Conservation (phyloP, 2,329 filamentous ascomycete genomes). For the Phoma sp. region DNA sequence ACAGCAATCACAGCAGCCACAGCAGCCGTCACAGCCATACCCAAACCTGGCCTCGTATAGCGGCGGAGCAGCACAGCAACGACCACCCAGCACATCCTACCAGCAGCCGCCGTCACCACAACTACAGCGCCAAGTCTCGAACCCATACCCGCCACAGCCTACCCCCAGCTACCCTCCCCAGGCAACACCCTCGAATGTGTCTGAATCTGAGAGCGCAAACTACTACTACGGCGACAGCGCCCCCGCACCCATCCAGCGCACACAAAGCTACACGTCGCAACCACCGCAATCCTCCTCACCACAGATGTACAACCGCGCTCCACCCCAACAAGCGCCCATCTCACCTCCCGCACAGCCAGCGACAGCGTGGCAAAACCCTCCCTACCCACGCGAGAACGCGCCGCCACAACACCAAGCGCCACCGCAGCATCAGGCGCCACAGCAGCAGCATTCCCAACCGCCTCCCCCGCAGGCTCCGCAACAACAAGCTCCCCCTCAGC, state of each 20-base stretch:
- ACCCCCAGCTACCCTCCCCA: slow-evolving; percentile 43
- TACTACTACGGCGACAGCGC: slow-evolving; percentile 45
- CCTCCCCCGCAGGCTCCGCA: slow-evolving; percentile 20
- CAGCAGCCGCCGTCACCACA: slow-evolving; percentile 47
- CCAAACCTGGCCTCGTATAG: slow-evolving; percentile 39
- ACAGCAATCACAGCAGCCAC: slow-evolving; percentile 45
- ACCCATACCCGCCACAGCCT: slow-evolving; percentile 44
- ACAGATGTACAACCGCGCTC: slow-evolving; percentile 39
- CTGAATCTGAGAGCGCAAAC: slow-evolving; percentile 43
- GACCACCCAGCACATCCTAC: slow-evolving; percentile 34
- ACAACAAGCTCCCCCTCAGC: slow-evolving; percentile 37
- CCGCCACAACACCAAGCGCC: slow-evolving; percentile 25
- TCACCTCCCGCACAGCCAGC: slow-evolving; percentile 43
- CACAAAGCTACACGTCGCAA: slow-evolving; percentile 42
- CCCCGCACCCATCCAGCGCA: slow-evolving; percentile 37
- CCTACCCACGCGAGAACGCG: slow-evolving; percentile 42
- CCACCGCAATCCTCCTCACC: slow-evolving; percentile 46
- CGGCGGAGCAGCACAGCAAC: slow-evolving; percentile 29
- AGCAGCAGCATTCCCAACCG: slow-evolving; percentile 27
- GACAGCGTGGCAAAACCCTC: slow-evolving; percentile 39
- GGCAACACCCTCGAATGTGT: slow-evolving; percentile 41
- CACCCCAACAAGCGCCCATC: slow-evolving; percentile 38
- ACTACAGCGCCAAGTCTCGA: slow-evolving; percentile 44
- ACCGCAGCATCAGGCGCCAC: slow-evolving; percentile 20
- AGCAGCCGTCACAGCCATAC: slow-evolving; percentile 47